These are phyloP conservation scores for Colletotrichum tanaceti DNA, from an alignment of 2,329 filamentous ascomycete species.

Conservation along the genomic window DNA sequence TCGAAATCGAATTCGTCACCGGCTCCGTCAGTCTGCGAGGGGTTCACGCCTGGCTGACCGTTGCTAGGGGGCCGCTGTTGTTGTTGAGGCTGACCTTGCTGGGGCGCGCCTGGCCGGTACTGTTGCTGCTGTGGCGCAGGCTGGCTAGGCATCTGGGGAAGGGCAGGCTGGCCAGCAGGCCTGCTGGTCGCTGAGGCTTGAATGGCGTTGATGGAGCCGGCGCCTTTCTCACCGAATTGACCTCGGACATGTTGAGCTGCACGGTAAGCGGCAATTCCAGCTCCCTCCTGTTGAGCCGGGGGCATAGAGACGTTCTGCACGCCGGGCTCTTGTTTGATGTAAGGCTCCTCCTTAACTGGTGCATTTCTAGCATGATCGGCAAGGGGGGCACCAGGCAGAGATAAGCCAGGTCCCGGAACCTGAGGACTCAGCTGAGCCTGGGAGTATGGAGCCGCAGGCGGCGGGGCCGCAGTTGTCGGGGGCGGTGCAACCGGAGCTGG, in stretches of 20 bases:
- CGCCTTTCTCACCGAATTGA: constrained; percentile 72
- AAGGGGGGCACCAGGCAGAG: constrained; percentile 27
- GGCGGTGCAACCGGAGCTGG: constrained; percentile 55
- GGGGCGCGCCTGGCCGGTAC: constrained; percentile 27
- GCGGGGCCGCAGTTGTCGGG: constrained; percentile 43
- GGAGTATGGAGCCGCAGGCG: constrained; percentile 47
- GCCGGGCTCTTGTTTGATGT: constrained; percentile 62
- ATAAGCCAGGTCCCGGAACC: constrained; percentile 47
- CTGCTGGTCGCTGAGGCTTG: constrained; percentile 55
- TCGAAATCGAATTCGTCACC: constrained; percentile 67
- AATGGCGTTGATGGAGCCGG: constrained; percentile 73
- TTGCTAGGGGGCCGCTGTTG: constrained; percentile 43
- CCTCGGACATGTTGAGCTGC: constrained; percentile 68
- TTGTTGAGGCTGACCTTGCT: constrained; percentile 48
- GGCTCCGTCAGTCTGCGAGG: constrained; percentile 78
- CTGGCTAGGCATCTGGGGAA: constrained; percentile 45
- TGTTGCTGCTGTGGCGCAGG: constrained; percentile 43
- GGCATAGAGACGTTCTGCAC: constrained; percentile 43
- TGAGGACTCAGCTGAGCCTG: constrained; percentile 52
- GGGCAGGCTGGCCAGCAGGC: constrained; percentile 47
- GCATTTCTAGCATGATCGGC: constrained; percentile 57
- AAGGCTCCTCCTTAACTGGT: constrained; percentile 58
- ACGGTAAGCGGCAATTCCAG: constrained; percentile 61
- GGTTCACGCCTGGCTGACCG: constrained; percentile 44
- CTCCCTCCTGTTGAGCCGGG: constrained; percentile 45